Percentiles rank a stretch among this genome's conserved stretches.
These are phyloP conservation scores for Actinomortierella ambigua DNA, from an alignment of 371 early-diverging fungal genomes.

Conservation along the genomic window DNA sequence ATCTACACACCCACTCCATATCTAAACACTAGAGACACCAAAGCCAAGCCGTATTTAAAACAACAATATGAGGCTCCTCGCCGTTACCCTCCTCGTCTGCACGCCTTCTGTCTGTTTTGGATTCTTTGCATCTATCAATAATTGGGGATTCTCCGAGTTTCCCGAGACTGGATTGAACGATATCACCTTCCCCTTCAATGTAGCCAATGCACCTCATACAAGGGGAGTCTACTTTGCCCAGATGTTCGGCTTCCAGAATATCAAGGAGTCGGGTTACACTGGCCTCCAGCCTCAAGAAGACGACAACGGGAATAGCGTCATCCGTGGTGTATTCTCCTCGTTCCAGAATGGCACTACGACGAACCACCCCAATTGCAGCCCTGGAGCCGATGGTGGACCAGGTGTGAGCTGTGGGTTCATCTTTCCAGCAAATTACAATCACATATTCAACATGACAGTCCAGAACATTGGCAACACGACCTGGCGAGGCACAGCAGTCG, in stretches of 20 bases:
- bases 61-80: slow-evolving; percentile 15
- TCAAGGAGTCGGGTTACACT: slow-evolving; percentile 8
- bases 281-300: slow-evolving; percentile 24
- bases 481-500: slow-evolving; percentile 23
- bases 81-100: slow-evolving; percentile 7
- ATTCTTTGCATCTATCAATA: too few relatives aligned
- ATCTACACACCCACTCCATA: too few relatives aligned
- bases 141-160: slow-evolving; percentile 5
- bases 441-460: slow-evolving; percentile 10
- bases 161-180: slow-evolving; percentile 20
- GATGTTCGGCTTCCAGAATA: slow-evolving; percentile 16
- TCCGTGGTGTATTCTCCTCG: slow-evolving; percentile 4
- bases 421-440: slow-evolving; percentile 11
- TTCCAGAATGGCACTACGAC: background rate
- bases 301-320: background rate
- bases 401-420: slow-evolving; percentile 20
- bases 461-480: slow-evolving; percentile 16
- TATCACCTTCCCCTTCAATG: slow-evolving; percentile 26
- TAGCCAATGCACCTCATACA: slow-evolving; percentile 24
- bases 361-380: background rate
- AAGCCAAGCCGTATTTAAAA: too few relatives aligned
- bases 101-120: slow-evolving; percentile 17
- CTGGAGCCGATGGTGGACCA: background rate
- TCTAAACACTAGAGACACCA: too few relatives aligned
- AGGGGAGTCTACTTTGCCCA: slow-evolving; percentile 26